phyloP scores from a whole-genome alignment of 495 filamentous ascomycete species.

The Lophium mytilinum region DNA sequence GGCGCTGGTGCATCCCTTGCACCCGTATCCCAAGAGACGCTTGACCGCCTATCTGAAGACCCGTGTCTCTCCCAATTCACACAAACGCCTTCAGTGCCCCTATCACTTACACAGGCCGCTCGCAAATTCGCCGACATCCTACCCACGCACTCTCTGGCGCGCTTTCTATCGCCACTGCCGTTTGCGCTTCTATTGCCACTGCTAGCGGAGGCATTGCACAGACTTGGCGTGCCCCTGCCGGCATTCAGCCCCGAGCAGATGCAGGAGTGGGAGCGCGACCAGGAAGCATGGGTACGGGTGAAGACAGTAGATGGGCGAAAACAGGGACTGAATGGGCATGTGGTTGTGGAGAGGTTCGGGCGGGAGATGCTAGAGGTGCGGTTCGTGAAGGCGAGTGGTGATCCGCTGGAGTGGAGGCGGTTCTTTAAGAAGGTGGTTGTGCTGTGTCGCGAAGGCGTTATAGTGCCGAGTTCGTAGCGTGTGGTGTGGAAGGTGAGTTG shows the following conservation, averaged over 20 bases:
- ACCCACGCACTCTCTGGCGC: conserved; percentile 71
- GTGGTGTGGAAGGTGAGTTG: too few relatives aligned
- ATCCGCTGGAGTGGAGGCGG: conserved; percentile 92
- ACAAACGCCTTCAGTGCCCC: conserved; percentile 64
- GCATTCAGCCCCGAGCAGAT: conserved; percentile 33
- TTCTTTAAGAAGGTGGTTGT: conserved; percentile 92
- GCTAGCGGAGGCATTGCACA: conserved; percentile 71
- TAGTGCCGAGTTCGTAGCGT: conserved; percentile 24
- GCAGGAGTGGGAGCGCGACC: conserved; percentile 25
- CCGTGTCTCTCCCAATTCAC: conserved; percentile 91
- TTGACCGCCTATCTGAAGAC: conserved; percentile 69
- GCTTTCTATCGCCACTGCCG: conserved; percentile 81
- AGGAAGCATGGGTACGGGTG: conserved; percentile 54
- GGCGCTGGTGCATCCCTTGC: conserved; percentile 21
- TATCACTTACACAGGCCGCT: conserved; percentile 79
- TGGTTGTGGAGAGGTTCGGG: conserved; percentile 65
- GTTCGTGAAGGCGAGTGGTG: conserved; percentile 90
- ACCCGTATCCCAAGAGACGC: conserved; percentile 33
- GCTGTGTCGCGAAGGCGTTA: conserved; percentile 73
- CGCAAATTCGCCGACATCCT: conserved; percentile 81
- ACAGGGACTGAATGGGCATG: conserved; percentile 75
- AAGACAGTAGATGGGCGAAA: conserved; percentile 68
- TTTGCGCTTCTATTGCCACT: conserved; percentile 70
- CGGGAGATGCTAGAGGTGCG: conserved; percentile 69
- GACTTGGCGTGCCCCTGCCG: conserved; percentile 70